These are phyloP conservation scores for Aureobasidium sp. DNA, from an alignment of 2,329 filamentous ascomycete genomes.

Conservation along the genomic window DNA sequence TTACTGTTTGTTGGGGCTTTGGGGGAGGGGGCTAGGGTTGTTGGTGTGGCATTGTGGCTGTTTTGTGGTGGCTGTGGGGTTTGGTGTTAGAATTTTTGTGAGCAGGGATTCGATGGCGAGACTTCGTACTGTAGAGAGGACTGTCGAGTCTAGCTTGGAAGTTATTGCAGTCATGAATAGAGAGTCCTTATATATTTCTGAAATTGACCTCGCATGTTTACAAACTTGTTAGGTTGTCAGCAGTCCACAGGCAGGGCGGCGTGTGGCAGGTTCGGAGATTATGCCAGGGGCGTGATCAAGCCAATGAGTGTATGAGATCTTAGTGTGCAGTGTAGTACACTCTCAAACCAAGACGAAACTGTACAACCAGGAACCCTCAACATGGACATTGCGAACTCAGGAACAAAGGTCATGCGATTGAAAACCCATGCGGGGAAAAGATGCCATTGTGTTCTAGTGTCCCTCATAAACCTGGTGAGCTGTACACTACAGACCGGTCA, in stretches of 20 bases:
- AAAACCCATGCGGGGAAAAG: neutral
- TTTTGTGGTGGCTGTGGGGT: too few relatives aligned
- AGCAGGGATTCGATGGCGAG: too few relatives aligned
- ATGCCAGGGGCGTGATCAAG: neutral
- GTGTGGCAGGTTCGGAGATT: neutral
- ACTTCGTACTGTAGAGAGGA: neutral
- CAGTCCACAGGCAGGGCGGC: neutral
- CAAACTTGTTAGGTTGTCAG: neutral
- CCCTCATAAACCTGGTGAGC: neutral
- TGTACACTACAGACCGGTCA: neutral
- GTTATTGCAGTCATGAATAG: neutral
- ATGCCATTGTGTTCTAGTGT: neutral
- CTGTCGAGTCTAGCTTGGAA: neutral
- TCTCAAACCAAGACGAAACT: neutral
- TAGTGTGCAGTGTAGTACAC: neutral
- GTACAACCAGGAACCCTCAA: neutral
- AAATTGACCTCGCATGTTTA: neutral
- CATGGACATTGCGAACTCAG: neutral
- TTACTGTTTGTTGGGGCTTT: too few relatives aligned
- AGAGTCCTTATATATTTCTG: neutral
- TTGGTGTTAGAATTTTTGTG: too few relatives aligned
- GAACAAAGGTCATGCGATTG: neutral
- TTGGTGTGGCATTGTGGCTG: too few relatives aligned
- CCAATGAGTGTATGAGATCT: neutral
- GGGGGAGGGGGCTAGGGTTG: too few relatives aligned